Evolutionary conservation across 2,329 filamentous ascomycete genomes (phyloP).

Genomic region (Daldinia sp.): DNA sequence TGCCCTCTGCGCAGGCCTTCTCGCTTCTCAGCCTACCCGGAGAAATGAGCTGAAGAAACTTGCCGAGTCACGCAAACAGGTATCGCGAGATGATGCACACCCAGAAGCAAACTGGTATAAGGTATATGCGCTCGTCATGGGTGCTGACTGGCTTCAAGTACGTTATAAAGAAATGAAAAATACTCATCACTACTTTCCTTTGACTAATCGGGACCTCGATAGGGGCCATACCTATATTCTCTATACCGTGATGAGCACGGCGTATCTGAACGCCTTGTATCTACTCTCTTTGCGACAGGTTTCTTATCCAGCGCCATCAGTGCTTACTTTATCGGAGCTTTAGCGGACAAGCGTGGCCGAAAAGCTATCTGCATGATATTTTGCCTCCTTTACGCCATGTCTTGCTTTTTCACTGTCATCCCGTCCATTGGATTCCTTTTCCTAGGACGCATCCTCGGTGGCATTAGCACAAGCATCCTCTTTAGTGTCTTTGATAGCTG

Average conservation of each 20-base stretch:
- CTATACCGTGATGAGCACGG: constrained; percentile 44
- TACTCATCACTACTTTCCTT: neutral
- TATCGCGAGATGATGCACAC: constrained; percentile 42
- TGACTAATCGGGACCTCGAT: constrained; percentile 10
- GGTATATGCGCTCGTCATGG: constrained; percentile 54
- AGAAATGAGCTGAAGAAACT: constrained; percentile 36
- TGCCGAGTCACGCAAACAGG: constrained; percentile 22
- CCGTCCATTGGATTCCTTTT: constrained; percentile 56
- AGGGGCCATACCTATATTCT: constrained; percentile 45
- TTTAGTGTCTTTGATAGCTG: constrained; percentile 68
- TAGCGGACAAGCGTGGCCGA: constrained; percentile 57
- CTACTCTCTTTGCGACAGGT: constrained; percentile 55
- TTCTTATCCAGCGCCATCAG: constrained; percentile 60
- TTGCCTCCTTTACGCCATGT: constrained; percentile 60
- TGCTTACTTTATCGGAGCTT: constrained; percentile 51
- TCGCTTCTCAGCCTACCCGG: constrained; percentile 43
- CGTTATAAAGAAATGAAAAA: neutral
- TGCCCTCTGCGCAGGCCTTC: constrained; percentile 38
- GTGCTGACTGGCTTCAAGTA: constrained; percentile 57
- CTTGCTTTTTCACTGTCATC: constrained; percentile 61
- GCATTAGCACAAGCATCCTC: constrained; percentile 64
- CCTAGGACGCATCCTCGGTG: constrained; percentile 62
- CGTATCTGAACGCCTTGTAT: constrained; percentile 35
- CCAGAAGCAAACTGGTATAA: constrained; percentile 54
- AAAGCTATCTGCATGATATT: constrained; percentile 61